A percentile compares a stretch with the other conserved stretches of the same genome.
These are phyloP conservation scores for Lactifluus hygrophoroides DNA, from an alignment of 768 basidiomycete genomes.

Conservation along the genomic window DNA sequence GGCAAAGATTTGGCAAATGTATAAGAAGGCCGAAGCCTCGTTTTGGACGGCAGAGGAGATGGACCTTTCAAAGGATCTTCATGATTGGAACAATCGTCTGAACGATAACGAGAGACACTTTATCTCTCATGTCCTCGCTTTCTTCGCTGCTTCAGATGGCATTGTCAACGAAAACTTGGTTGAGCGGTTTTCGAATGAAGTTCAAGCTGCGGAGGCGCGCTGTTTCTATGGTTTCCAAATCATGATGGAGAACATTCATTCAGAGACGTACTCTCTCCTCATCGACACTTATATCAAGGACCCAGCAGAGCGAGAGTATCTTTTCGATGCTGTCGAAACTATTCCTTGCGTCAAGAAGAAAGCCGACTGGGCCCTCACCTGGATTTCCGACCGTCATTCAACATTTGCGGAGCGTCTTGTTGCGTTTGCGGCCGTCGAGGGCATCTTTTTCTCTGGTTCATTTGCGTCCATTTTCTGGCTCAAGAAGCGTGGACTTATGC, in stretches of 20 bases:
- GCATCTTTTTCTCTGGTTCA: constrained; percentile 93
- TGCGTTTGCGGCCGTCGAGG: constrained; percentile 93
- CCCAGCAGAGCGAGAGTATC: constrained; percentile 56
- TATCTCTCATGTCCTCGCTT: constrained; percentile 87
- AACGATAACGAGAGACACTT: constrained; percentile 82
- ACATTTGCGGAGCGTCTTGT: constrained; percentile 85
- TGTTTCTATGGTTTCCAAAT: constrained; percentile 98
- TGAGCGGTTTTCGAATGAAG: constrained; percentile 88
- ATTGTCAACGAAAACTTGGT: constrained; percentile 96
- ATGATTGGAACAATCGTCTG: constrained; percentile 79
- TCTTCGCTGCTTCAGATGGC: constrained; percentile 93
- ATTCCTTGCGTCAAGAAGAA: constrained; percentile 90
- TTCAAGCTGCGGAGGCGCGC: constrained; percentile 86
- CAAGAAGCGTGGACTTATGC: constrained; percentile 97
- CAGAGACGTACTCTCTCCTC: constrained; percentile 92
- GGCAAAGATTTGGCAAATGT: constrained; percentile 84
- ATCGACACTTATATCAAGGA: constrained; percentile 95
- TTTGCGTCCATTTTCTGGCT: constrained; percentile 95
- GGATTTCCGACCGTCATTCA: constrained; percentile 78
- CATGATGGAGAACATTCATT: constrained; percentile 98
- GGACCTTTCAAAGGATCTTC: constrained; percentile 76
- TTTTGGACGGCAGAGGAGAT: constrained; percentile 95
- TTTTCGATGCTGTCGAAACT: constrained; percentile 90
- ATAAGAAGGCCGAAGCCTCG: constrained; percentile 90
- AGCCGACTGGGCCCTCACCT: constrained; percentile 89